These are phyloP conservation scores for Salix viminalis DNA, from an alignment of 345 rosid genomes.

Conservation along the genomic window DNA sequence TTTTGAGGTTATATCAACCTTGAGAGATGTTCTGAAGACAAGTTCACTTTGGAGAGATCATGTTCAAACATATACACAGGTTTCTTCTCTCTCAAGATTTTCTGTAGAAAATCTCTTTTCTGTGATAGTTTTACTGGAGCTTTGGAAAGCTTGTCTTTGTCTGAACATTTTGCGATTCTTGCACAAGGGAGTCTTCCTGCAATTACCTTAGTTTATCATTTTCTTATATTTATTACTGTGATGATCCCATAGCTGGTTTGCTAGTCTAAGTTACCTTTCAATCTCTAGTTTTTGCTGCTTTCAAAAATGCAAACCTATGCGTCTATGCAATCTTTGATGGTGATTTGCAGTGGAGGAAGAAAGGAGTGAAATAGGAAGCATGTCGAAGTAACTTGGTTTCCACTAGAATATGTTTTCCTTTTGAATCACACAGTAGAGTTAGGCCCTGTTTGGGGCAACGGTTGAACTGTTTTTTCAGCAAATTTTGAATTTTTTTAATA, in stretches of 20 bases:
- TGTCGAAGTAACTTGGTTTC: not conserved
- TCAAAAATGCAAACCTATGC: not conserved
- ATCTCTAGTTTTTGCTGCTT: not conserved
- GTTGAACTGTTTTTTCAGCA: too few species aligned
- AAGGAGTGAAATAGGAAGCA: not conserved
- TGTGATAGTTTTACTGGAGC: not conserved
- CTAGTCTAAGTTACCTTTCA: not conserved
- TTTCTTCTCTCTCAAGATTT: conserved; percentile 13
- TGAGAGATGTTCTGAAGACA: conserved; percentile 82
- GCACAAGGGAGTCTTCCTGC: not conserved
- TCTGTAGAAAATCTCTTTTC: not conserved
- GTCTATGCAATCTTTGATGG: not conserved
- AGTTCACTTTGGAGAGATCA: conserved; percentile 97
- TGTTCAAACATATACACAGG: conserved; percentile 89
- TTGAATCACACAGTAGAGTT: not conserved
- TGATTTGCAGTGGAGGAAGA: not conserved
- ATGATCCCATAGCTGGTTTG: not conserved
- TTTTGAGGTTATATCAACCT: conserved; percentile 91
- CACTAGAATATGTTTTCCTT: not conserved
- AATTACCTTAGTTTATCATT: not conserved
- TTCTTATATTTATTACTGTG: not conserved
- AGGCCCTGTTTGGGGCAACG: too few species aligned
- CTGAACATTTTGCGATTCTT: not conserved
- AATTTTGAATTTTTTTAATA: too few species aligned
- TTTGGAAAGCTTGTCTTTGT: not conserved